These are phyloP conservation scores for Podila horticola DNA, from an alignment of 192 early-diverging fungal species.

Conservation along the genomic window DNA sequence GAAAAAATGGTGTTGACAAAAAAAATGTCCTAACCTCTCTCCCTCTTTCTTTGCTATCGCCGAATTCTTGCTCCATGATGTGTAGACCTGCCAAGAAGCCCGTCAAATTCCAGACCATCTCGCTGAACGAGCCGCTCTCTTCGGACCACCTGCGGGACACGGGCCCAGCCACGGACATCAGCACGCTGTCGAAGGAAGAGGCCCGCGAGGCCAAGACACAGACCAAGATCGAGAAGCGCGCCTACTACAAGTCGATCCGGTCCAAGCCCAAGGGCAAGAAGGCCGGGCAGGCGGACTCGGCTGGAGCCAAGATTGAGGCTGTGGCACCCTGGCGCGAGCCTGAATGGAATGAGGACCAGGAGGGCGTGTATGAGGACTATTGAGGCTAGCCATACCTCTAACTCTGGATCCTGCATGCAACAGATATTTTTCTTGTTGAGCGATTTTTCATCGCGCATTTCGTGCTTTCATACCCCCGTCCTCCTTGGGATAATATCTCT, in stretches of 20 bases:
- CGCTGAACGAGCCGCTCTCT: slow-evolving; percentile 31
- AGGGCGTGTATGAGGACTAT: background rate
- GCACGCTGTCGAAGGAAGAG: background rate
- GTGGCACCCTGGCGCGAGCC: slow-evolving; percentile 24
- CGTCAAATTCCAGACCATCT: slow-evolving; percentile 31
- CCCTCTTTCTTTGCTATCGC: background rate
- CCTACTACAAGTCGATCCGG: slow-evolving; percentile 45
- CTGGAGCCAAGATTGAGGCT: slow-evolving; percentile 24
- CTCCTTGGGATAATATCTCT: too few species aligned
- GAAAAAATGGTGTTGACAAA: background rate
- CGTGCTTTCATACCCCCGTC: too few species aligned
- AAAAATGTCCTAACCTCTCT: background rate
- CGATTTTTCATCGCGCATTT: too few species aligned
- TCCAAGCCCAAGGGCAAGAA: slow-evolving; percentile 52
- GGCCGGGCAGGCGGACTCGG: slow-evolving; percentile 24
- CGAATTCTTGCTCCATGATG: too few species aligned
- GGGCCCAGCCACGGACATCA: background rate
- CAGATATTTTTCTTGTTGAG: too few species aligned
- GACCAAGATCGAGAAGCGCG: slow-evolving; percentile 36
- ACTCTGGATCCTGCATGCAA: too few species aligned
- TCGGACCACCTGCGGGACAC: slow-evolving; percentile 18
- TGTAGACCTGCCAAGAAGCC: slow-evolving; percentile 22
- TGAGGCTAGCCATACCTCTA: background rate
- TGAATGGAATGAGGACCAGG: slow-evolving; percentile 26
- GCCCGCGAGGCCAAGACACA: slow-evolving; percentile 31